A percentile compares a stretch with the other conserved stretches of the same genome.
Evolutionary conservation across 2,329 filamentous ascomycete species (phyloP).

Genomic region (Colletotrichum limetticola): DNA sequence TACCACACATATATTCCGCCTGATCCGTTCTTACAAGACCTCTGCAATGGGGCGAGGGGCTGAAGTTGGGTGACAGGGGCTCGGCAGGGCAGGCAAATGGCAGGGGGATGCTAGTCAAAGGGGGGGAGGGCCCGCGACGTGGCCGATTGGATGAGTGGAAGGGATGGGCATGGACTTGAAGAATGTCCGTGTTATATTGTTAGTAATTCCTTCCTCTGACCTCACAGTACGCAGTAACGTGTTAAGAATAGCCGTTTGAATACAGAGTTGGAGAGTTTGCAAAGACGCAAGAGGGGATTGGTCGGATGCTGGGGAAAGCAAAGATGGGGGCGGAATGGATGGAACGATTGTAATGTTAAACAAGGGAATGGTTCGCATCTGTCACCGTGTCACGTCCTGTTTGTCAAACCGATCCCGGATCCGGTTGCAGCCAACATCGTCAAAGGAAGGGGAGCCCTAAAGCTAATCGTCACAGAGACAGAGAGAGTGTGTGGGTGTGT

Average conservation of each 20-base stretch:
- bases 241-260: background rate
- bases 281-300: background rate
- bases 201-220: background rate
- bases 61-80: slow-evolving; percentile 26
- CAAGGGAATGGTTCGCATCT: background rate
- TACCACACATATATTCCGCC: slow-evolving; percentile 5
- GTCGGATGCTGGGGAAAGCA: background rate
- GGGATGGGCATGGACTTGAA: background rate
- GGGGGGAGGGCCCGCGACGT: slow-evolving; percentile 1
- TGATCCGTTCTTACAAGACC: slow-evolving; percentile 19
- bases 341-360: background rate
- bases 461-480: background rate
- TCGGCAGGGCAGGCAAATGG: slow-evolving; percentile 12
- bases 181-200: background rate
- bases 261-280: background rate
- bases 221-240: too few relatives aligned
- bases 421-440: background rate
- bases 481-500: background rate
- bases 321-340: background rate
- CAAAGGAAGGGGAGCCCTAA: background rate
- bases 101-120: slow-evolving; percentile 20
- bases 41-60: slow-evolving; percentile 19
- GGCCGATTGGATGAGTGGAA: slow-evolving; percentile 17
- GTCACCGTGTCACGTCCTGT: background rate
- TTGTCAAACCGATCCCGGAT: background rate